Conservation (phyloP, 176 grass and related monocot genomes). For the Pontederia paniculata region DNA sequence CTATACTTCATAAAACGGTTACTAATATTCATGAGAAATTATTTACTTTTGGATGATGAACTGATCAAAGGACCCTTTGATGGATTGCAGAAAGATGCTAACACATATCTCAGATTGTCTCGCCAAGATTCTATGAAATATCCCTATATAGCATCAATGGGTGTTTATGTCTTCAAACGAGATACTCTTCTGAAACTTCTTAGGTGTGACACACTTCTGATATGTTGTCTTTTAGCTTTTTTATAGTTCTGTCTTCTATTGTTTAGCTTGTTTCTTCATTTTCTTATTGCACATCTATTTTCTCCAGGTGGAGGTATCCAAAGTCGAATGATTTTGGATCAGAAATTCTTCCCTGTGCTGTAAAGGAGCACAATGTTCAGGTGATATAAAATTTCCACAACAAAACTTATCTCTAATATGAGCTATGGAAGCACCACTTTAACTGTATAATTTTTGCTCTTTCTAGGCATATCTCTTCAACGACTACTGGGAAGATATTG, state of each 20-base stretch:
- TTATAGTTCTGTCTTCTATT: neutral
- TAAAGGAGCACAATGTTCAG: constrained; percentile 50
- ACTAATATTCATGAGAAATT: neutral
- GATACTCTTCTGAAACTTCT: constrained; percentile 54
- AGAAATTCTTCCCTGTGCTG: constrained; percentile 52
- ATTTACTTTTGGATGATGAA: too few relatives aligned
- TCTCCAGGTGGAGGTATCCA: constrained; percentile 50
- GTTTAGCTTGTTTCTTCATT: neutral
- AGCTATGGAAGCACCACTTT: neutral
- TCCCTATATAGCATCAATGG: constrained; percentile 71
- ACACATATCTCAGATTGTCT: constrained; percentile 35
- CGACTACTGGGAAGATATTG: constrained; percentile 81
- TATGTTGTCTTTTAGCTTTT: neutral
- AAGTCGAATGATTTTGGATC: constrained; percentile 66
- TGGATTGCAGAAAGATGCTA: constrained; percentile 42
- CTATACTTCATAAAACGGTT: neutral
- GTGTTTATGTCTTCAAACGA: constrained; percentile 75
- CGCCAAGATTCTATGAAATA: constrained; percentile 22
- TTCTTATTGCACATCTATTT: neutral
- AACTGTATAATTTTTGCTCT: neutral
- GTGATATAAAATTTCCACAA: constrained; percentile 8
- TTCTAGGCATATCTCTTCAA: constrained; percentile 52
- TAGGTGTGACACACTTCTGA: constrained; percentile 29
- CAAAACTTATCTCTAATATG: neutral
- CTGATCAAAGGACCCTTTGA: neutral